Evolutionary conservation across 495 filamentous ascomycete genomes (phyloP), one percentile per base, ranked within the genome.

Genomic region (Penicillium roqueforti): DNA sequence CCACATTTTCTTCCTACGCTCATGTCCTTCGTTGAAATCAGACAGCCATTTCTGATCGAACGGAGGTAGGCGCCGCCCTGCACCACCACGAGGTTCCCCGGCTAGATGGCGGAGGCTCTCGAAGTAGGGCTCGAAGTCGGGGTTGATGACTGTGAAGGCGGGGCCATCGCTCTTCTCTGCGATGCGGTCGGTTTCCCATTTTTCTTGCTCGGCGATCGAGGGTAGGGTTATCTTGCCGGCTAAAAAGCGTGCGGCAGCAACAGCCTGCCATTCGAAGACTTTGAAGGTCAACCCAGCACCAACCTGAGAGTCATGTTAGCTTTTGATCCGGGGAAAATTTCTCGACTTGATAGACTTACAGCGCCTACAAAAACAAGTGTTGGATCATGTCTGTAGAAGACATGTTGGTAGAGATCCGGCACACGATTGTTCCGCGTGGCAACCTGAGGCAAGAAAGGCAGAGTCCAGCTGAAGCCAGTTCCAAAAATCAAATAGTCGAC

Each of bases 241-340:
- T 1, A 83, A 67, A 6, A 80, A 71, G 5, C 82, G 76, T 0
- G 81, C 82, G 0, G 77, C 75, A 0, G 76, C 74, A 1, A 83
- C 80, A 13, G 81, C 81, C 62, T 85, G 82, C 76, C 78, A 83
- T 66, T 85, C 81, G 46, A 80, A 83, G 1, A 82, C 71, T 20
- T 76, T 75, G 67, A 84, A 82, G 3, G 78, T 83, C n/a, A 84
- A 69, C 0, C 77, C 82, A 8, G 75, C 80, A 18, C 74, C 75
- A 11, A 81, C 72, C 69, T 83, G 68, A 45, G 68, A 68, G 13
- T 1, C 61, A 54, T 69, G 68, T 60, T 67, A 0, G 61, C 65
- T 14, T 68, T 56, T 67, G 19, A 67, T 65, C 14, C 47, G 49
- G 19, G 10, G 11, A 22, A 10, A 10, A 10, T 14, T 22, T 22